Conservation (phyloP, 2,329 filamentous ascomycete genomes). For the Zymoseptoria tritici region DNA sequence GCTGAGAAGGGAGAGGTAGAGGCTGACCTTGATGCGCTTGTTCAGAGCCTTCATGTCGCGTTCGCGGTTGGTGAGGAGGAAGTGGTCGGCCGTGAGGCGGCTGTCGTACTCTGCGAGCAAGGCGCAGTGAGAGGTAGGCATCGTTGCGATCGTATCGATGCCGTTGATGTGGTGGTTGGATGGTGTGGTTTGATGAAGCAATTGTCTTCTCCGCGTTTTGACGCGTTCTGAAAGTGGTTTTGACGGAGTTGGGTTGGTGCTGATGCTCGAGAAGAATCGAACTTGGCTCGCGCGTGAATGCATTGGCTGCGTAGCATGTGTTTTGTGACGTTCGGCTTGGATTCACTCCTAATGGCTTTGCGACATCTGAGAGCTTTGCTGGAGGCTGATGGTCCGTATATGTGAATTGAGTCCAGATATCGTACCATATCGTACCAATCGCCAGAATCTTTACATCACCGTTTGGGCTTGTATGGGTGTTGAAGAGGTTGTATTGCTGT, state of each 20-base stretch:
- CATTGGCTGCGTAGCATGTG: neutral
- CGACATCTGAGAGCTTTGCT: no score
- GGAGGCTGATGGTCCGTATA: no score
- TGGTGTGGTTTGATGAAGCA: neutral
- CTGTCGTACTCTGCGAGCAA: neutral
- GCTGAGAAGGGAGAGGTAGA: neutral
- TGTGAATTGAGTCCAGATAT: no score
- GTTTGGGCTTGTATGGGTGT: no score
- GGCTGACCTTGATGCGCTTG: neutral
- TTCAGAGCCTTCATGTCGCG: neutral
- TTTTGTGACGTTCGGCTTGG: neutral
- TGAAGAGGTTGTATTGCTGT: no score
- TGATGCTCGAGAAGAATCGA: no score
- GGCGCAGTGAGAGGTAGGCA: neutral
- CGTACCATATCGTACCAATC: no score
- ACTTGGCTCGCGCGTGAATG: no score
- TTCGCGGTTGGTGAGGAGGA: neutral
- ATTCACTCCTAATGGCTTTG: neutral
- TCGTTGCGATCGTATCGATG: neutral
- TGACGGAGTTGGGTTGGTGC: no score
- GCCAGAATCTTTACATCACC: no score
- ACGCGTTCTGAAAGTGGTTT: no score
- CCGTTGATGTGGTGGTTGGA: fast-evolving
- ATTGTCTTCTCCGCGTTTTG: no score
- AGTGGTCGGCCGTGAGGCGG: neutral